Percentiles rank a stretch among this genome's conserved stretches.
Evolutionary conservation across 1,139 yeast species (phyloP).

Genomic region (Yamadazyma dendronema): DNA sequence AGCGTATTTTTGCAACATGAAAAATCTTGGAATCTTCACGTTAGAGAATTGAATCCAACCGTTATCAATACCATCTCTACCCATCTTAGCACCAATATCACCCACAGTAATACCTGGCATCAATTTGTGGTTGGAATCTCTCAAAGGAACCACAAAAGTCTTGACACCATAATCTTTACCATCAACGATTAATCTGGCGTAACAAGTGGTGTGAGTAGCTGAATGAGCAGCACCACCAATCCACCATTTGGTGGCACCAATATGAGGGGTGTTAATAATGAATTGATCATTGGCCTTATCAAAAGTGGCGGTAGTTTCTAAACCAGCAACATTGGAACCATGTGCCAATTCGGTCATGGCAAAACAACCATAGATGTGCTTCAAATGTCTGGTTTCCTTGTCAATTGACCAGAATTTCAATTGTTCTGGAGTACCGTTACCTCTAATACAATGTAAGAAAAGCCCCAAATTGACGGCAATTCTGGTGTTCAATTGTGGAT

Average conservation of each 20-base stretch:
- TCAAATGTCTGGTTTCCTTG: constrained; percentile 65
- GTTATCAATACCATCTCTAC: constrained; percentile 84
- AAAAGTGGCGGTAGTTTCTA: constrained; percentile 88
- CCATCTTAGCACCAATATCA: constrained; percentile 94
- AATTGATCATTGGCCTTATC: constrained; percentile 66
- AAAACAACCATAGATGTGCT: constrained; percentile 82
- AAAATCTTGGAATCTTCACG: constrained; percentile 80
- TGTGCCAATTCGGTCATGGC: constrained; percentile 95
- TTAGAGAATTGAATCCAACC: constrained; percentile 91
- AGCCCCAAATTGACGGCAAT: constrained; percentile 53
- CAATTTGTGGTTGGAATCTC: constrained; percentile 70
- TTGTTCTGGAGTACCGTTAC: constrained; percentile 54
- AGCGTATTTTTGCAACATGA: constrained; percentile 78
- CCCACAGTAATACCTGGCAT: constrained; percentile 81
- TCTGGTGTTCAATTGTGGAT: constrained; percentile 50
- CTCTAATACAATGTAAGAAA: constrained; percentile 45
- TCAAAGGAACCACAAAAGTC: constrained; percentile 83
- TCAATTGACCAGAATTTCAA: constrained; percentile 71
- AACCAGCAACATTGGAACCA: constrained; percentile 89
- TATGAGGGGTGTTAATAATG: constrained; percentile 78
- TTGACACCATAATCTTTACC: constrained; percentile 89
- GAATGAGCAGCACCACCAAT: constrained; percentile 97
- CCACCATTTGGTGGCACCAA: constrained; percentile 98
- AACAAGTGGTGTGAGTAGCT: constrained; percentile 78
- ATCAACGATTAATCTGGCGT: constrained; percentile 77